Evolutionary conservation across 306 rosid genomes (phyloP).

Genomic region (Cucurbita maxima): DNA sequence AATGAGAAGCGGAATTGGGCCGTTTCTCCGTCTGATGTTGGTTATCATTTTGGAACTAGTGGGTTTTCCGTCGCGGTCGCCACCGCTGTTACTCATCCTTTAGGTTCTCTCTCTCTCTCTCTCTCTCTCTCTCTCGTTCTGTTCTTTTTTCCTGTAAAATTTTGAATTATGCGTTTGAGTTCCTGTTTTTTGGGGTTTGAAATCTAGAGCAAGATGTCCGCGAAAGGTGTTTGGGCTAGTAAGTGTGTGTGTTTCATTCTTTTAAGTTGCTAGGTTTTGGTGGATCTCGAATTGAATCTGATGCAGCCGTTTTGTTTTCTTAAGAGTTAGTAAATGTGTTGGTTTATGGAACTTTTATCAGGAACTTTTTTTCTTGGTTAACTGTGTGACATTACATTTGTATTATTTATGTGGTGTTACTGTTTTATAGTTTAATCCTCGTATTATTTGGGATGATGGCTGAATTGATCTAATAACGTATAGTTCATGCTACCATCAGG

Average conservation of each 20-base stretch:
- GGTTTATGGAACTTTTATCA: not conserved
- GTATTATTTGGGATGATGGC: not conserved
- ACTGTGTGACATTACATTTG: not conserved
- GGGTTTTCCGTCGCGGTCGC: constrained; percentile 79
- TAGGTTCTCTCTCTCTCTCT: constrained; percentile 27
- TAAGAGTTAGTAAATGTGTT: not conserved
- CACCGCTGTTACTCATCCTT: constrained; percentile 65
- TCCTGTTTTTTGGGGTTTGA: not conserved
- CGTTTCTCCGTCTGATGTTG: constrained; percentile 39
- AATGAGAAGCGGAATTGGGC: constrained; percentile 41
- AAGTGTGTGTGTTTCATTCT: not conserved
- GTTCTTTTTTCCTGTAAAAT: not conserved
- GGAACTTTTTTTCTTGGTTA: not conserved
- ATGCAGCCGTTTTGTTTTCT: not conserved
- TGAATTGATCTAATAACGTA: not conserved
- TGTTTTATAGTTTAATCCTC: not conserved
- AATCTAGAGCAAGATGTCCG: not conserved
- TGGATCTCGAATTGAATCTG: not conserved
- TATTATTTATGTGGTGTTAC: not conserved
- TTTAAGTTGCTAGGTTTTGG: not conserved
- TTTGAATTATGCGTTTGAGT: not conserved
- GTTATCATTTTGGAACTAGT: constrained; percentile 63
- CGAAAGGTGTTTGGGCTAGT: not conserved
- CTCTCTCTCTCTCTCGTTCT: not conserved
- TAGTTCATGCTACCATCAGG: not conserved